Evolutionary conservation across 202 grass and related monocot genomes (phyloP).

Genomic region (Cymbopogon flexuosus): DNA sequence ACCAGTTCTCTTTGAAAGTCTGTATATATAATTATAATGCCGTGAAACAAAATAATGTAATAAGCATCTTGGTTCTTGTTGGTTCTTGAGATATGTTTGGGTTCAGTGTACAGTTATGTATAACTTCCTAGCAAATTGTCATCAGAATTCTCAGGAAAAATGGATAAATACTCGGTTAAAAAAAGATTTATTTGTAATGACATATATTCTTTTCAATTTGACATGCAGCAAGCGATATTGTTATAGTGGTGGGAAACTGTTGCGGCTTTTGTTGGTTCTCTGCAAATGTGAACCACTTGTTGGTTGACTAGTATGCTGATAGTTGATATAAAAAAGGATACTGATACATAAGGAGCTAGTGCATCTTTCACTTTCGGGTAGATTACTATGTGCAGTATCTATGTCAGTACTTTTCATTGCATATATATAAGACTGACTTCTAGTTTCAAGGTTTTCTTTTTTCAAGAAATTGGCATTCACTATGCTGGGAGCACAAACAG

Average conservation of each 20-base stretch:
- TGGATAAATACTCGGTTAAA: not conserved
- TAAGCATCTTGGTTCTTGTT: not conserved
- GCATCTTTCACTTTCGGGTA: not conserved
- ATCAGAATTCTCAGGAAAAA: not conserved
- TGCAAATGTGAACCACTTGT: not conserved
- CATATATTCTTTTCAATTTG: not conserved
- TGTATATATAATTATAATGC: not conserved
- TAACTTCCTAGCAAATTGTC: not conserved
- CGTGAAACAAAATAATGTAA: not conserved
- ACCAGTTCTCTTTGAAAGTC: not conserved
- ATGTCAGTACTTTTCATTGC: not conserved
- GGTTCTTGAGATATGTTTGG: too few species aligned
- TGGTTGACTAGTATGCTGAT: conserved; percentile 13
- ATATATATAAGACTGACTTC: conserved; percentile 6
- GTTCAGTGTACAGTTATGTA: not conserved
- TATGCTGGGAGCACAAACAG: not conserved
- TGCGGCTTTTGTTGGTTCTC: not conserved
- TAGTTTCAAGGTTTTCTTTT: not conserved
- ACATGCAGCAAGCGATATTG: conserved; percentile 4
- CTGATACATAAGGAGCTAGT: conserved; percentile 17
- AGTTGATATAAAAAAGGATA: not conserved
- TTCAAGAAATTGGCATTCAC: conserved; percentile 13
- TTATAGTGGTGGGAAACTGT: not conserved
- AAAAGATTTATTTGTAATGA: not conserved
- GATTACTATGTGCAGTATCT: conserved; percentile 11